Conservation (phyloP, 129 eudicot genomes). For the Chrysanthemum seticuspe region DNA sequence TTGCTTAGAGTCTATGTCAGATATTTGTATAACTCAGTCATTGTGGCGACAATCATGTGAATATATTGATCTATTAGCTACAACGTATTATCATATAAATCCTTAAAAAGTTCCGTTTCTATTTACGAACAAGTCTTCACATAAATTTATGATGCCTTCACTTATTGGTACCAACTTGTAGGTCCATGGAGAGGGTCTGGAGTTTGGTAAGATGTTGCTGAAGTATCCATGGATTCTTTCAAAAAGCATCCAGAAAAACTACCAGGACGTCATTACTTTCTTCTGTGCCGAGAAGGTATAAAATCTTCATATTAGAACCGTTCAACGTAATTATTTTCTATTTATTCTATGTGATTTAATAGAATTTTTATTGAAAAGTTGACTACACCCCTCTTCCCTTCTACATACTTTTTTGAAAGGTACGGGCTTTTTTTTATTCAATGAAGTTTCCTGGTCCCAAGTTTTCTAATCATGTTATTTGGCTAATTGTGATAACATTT, state of each 20-base stretch:
- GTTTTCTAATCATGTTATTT: slow-evolving; percentile 2
- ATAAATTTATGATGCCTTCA: slow-evolving; percentile 8
- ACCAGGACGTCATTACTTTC: slow-evolving; percentile 41
- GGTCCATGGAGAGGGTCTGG: slow-evolving; percentile 48
- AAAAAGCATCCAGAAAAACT: slow-evolving; percentile 60
- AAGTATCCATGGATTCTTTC: slow-evolving; percentile 95
- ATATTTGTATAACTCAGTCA: background rate
- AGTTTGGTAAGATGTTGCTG: slow-evolving; percentile 56
- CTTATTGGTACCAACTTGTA: slow-evolving; percentile 28
- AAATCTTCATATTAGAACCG: background rate
- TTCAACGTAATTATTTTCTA: background rate
- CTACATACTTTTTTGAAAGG: too few relatives aligned
- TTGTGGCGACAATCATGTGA: background rate
- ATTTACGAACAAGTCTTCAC: background rate
- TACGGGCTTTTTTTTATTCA: background rate
- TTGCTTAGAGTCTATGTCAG: background rate
- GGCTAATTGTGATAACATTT: slow-evolving; percentile 15
- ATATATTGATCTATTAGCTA: background rate
- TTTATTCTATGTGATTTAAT: background rate
- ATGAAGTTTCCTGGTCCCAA: background rate
- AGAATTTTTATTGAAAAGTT: too few relatives aligned
- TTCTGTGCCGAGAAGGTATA: slow-evolving; percentile 63
- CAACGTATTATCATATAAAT: background rate
- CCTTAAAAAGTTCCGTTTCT: background rate
- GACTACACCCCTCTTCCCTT: too few relatives aligned